Percentiles rank a stretch among this genome's conserved stretches.
Conservation (phyloP, 208 protist genomes). For the Lotmaria passim region DNA sequence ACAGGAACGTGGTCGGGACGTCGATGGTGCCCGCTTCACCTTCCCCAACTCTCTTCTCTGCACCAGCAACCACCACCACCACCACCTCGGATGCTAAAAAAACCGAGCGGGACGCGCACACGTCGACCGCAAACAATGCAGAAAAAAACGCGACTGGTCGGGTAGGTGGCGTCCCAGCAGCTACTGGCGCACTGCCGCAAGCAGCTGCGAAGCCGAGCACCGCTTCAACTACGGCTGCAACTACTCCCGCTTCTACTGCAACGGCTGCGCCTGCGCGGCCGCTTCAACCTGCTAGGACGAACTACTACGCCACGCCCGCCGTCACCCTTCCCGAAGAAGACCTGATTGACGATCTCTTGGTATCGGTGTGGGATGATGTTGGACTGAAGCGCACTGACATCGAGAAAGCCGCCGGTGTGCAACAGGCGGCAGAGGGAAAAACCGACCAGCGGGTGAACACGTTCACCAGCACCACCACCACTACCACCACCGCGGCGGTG, state of each 20-base stretch:
- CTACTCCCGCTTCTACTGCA: background rate
- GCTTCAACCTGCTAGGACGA: background rate
- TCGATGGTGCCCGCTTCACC: background rate
- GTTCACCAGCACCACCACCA: background rate
- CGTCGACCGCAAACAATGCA: too few species aligned
- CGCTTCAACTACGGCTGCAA: background rate
- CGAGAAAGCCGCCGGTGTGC: constrained; percentile 33
- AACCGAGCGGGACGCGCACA: background rate
- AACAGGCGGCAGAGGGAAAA: background rate
- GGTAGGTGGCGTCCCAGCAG: too few species aligned
- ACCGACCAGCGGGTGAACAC: background rate
- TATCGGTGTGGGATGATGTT: constrained; percentile 69
- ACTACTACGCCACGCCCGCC: constrained; percentile 18
- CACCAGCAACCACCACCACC: too few species aligned
- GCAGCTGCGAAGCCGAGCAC: background rate
- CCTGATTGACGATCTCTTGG: constrained; percentile 53
- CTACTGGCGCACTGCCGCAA: too few species aligned
- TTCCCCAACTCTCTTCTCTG: too few species aligned
- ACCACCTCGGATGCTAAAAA: too few species aligned
- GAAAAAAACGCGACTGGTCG: too few species aligned
- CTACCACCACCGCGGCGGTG: background rate
- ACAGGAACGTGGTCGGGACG: constrained; percentile 19
- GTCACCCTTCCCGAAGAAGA: constrained; percentile 54
- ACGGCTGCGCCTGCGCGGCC: background rate
- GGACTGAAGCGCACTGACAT: constrained; percentile 60